Conservation (phyloP, 192 early-diverging fungal species). For the Linnemannia hyalina region DNA sequence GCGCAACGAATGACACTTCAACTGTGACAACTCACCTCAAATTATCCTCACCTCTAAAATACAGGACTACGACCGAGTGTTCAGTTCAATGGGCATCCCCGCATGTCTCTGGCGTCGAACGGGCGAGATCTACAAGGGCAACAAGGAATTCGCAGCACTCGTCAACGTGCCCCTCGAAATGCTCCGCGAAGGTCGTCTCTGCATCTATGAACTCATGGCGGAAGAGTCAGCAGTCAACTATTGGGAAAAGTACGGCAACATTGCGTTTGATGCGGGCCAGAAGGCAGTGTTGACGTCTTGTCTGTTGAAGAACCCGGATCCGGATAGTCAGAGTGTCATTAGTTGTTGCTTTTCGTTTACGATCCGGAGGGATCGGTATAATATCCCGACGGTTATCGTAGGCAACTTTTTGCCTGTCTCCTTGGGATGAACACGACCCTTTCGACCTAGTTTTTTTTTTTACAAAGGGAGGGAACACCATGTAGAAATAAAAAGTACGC, state of each 20-base stretch:
- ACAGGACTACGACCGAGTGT: slow-evolving; percentile 95
- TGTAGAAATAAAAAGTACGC: slow-evolving; percentile 5
- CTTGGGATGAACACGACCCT: background rate
- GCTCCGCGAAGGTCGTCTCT: slow-evolving; percentile 76
- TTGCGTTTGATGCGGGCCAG: slow-evolving; percentile 96
- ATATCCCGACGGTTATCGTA: slow-evolving; percentile 69
- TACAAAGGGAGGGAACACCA: background rate
- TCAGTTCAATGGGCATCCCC: slow-evolving; percentile 94
- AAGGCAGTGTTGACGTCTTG: slow-evolving; percentile 97
- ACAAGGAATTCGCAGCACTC: slow-evolving; percentile 93
- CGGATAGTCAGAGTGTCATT: slow-evolving; percentile 63
- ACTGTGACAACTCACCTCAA: background rate
- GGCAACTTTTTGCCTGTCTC: slow-evolving; percentile 53
- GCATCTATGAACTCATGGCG: slow-evolving; percentile 80
- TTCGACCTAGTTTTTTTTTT: too few species aligned
- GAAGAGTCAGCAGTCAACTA: slow-evolving; percentile 97
- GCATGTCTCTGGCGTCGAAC: slow-evolving; percentile 96
- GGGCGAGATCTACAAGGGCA: slow-evolving; percentile 96
- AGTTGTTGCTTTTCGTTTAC: slow-evolving; percentile 97
- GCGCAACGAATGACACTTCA: background rate
- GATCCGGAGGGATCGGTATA: slow-evolving; percentile 93
- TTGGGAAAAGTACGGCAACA: slow-evolving; percentile 99
- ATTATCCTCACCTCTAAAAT: background rate
- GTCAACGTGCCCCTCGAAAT: slow-evolving; percentile 87
- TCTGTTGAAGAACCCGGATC: slow-evolving; percentile 76